These are phyloP conservation scores for Cryptococcus wingfieldii DNA, from an alignment of 1,284 basidiomycete genomes.

Conservation along the genomic window DNA sequence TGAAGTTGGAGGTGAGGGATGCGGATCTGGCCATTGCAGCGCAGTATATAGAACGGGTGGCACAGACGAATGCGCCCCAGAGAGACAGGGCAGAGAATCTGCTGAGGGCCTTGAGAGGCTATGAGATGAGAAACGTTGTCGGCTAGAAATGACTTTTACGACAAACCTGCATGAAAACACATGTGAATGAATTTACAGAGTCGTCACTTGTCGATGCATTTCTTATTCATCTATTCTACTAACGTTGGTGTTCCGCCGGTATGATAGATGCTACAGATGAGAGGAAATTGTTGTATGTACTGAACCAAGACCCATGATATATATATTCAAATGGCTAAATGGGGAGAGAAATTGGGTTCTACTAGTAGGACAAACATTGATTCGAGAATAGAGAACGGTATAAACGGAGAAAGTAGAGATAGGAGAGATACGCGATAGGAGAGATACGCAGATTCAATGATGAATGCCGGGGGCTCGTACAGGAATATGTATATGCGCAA, in stretches of 20 bases:
- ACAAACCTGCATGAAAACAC: too few relatives aligned
- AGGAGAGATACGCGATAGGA: neutral
- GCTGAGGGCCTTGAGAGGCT: conserved; percentile 31
- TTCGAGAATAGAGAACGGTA: conserved; percentile 4
- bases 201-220: neutral
- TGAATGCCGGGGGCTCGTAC: neutral
- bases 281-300: conserved; percentile 2
- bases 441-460: neutral
- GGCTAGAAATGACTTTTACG: too few relatives aligned
- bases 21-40: conserved; percentile 43
- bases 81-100: conserved; percentile 40
- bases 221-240: neutral
- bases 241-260: conserved; percentile 10
- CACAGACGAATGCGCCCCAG: conserved; percentile 54
- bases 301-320: conserved; percentile 2
- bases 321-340: neutral
- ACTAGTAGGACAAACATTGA: conserved; percentile 9
- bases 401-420: conserved; percentile 1
- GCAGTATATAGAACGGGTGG: conserved; percentile 63
- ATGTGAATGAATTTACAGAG: too few relatives aligned
- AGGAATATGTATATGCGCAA: neutral
- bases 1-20: conserved; percentile 1
- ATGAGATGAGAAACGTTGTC: conserved; percentile 23
- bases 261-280: conserved; percentile 4
- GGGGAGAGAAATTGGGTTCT: neutral